Evolutionary conservation across 768 basidiomycete species (phyloP), one percentile per base, ranked within the genome.

Genomic region (Leccinum incarnatum): DNA sequence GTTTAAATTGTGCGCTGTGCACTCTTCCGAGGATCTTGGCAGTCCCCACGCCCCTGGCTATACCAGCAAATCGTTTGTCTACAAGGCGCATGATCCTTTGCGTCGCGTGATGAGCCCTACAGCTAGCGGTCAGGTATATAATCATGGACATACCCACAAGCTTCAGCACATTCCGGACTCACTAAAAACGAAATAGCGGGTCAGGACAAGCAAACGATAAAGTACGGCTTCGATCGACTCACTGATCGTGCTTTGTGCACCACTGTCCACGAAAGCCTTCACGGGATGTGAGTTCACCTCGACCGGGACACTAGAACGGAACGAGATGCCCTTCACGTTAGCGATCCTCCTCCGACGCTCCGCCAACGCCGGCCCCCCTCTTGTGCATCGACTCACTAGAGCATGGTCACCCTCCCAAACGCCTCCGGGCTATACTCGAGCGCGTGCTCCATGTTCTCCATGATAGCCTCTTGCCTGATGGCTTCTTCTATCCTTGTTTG

Each of bases 181-280:
- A 96, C 94, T 95, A 57, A 7, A 51, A 37, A 29, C 27, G 32
- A 51, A 34, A 34, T 37, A 9, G 5, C 32, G 30, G 40, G 17
- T 58, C 9, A 57, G 55, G 32, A 5, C 47, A 49, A 25, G 54
- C 42, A 59, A 53, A 45, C 14, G 57, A 55, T 62, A 51, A 27
- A 8, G 30, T 4, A 8, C 8, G 3, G 2, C 4, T 47, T 3
- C 8, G 36, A 25, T 36, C 30, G 12, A 77, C 88, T 67, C 67
- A 95, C 95, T 98, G 76, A 98, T 98, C 2, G 96, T 99, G 62
- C 86, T 85, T 68, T 99, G 97, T 11, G 97, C 97, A 45, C 96
- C 97, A 63, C 94, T 97, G 71, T 99, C 97, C 46, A 99, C 97
- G 65, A 99, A 99, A 0, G 97, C 97, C 73, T 93, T 95, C 37